Evolutionary conservation across 768 basidiomycete species (phyloP), one percentile per base, ranked within the genome.

Genomic region (Candolleomyces efflorescens): DNA sequence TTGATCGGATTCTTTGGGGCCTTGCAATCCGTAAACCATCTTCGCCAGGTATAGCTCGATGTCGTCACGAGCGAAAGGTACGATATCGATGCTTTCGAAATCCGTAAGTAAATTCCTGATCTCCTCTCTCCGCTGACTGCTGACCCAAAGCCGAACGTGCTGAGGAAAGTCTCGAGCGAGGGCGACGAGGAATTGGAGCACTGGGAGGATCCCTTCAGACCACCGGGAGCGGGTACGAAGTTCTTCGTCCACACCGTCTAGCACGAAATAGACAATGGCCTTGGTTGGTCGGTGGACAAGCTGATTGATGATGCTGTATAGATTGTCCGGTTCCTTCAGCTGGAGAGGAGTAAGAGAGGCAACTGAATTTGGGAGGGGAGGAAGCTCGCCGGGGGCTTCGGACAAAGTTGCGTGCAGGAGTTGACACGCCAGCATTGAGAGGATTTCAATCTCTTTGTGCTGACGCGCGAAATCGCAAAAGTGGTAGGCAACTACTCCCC

Each of bases 111-210:
- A 50, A 15, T 60, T 44, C n/a, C 49, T 46, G 55, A 68, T 64
- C 23, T 23, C 46, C n/a, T 55, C 49, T 12, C 58, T 64, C 4
- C 32, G 48, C 47, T 66, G 67, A 37, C 65, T 65, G 53, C 65
- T 68, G 50, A 55, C 68, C 68, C 68, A 68, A 5, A 70, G 18
- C 2, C 67, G 65, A 17, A 69, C 61, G 2, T 45, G 58, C 12
- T 59, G 43, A 6, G 63, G 63, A 39, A 32, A 54, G 2, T 54
- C 58, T 10, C 58, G 37, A 27, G 56, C 52, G 5, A 69, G 58
- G 15, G 39, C 12, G 20, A 59, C 37, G 5, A 68, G 47, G 45
- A 67, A 63, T 5, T 55, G 45, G 11, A 68, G 56, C 5, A 60
- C 54, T 1, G 57, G 18, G 9, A 18, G 26, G 6, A 26, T 41